Base-by-base conservation (phyloP, 2,329 filamentous ascomycete genomes). In the Dactylonectria estremocensis region DNA sequence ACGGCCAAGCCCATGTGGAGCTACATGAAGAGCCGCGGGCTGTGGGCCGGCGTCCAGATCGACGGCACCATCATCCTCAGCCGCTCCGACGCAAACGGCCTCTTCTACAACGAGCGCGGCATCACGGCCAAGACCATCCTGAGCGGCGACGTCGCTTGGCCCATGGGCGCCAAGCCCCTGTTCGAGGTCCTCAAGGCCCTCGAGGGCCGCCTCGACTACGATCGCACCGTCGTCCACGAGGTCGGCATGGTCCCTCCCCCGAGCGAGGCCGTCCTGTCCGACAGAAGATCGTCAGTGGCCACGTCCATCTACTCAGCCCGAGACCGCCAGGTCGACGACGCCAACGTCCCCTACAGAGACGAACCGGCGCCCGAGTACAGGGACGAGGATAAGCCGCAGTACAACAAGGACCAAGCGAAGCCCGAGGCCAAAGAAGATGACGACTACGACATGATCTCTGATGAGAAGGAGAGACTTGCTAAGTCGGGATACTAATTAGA, bases 21-120 rank as follows among this genome's bases (percentile, higher is more conserved):
- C 33, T 96, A 96, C 77, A 88, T 95, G 80, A 95, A 95, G 83
- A 93, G 90, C 69, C 87, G 93, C 35, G 93, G 94, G 1, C 87
- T 95, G 64, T 95, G 95, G 78, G 92, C 91, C 1, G 92, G 93
- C 13, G 87, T 95, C 0, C 92, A 94, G 71, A 85, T 95, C n/a
- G 93, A 95, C 72, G 93, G 93, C 2, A 95, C 93, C 0, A 86
- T 95, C 18, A 85, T 95, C 48, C 90, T 95, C 57, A 91, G 93
- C 75, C 87, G 93, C 22, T 89, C 87, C 0, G 93, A 95, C 72
- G 93, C 94, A 76, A 96, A 96, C 76, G 90, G 92, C 67, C 86
- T 88, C 10, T 95, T 95, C 73, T 96, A 95, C 77, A 89, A 90
- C 16, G 86, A 93, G 68, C 76, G 76, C 13, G 75, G 76, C n/a